A percentile compares a stretch with the other conserved stretches of the same genome.
Conservation (phyloP, 2,329 filamentous ascomycete genomes). For the Clonostachys sp. region DNA sequence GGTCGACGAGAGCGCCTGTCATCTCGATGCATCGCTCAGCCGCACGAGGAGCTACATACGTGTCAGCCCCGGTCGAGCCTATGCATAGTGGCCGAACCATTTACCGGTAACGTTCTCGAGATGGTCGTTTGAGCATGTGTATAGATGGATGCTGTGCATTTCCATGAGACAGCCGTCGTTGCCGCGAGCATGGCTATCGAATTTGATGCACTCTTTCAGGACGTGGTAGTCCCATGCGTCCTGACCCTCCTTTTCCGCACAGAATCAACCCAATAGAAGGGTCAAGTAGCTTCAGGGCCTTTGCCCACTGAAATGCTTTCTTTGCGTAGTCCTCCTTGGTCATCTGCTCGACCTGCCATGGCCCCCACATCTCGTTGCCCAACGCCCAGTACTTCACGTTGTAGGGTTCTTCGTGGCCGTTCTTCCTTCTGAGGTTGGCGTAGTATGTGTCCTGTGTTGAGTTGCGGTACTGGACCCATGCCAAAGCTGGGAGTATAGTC, state of each 20-base stretch:
- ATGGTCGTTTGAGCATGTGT: constrained; percentile 56
- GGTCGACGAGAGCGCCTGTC: constrained; percentile 63
- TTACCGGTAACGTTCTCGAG: constrained; percentile 40
- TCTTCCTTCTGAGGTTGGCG: constrained; percentile 71
- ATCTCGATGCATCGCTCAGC: constrained; percentile 74
- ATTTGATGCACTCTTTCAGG: constrained; percentile 60
- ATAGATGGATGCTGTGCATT: constrained; percentile 79
- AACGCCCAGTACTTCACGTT: constrained; percentile 79
- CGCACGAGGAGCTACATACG: constrained; percentile 50
- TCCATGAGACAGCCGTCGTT: constrained; percentile 50
- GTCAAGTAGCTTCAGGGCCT: constrained; percentile 67
- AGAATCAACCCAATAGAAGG: constrained; percentile 66
- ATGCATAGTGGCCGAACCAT: background rate
- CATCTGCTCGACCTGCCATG: constrained; percentile 64
- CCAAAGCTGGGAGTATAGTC: constrained; percentile 42
- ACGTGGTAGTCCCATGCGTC: constrained; percentile 71
- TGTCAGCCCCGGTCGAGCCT: background rate
- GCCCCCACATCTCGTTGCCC: constrained; percentile 69
- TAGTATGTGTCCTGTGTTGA: constrained; percentile 73
- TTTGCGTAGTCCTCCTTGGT: constrained; percentile 67
- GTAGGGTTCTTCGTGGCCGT: constrained; percentile 74
- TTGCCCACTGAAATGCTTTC: constrained; percentile 67
- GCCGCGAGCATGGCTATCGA: constrained; percentile 23
- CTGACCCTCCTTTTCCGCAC: constrained; percentile 67
- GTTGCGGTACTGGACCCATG: constrained; percentile 87